phyloP scores from a whole-genome alignment of 768 basidiomycete genomes.

The Coprinellus micaceus region DNA sequence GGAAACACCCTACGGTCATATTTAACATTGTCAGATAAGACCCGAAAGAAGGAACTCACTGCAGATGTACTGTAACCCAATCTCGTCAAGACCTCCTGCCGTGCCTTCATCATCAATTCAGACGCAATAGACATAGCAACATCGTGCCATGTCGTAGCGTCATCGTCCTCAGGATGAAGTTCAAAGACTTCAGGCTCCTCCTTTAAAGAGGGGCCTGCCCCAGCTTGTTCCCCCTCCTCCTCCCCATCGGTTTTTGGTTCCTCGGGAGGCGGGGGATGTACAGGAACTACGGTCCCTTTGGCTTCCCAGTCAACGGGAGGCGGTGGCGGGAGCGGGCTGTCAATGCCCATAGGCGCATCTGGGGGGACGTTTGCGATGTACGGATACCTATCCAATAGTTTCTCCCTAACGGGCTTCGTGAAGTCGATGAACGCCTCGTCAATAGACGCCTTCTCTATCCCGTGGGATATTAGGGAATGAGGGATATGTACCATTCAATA shows the following conservation, averaged over 20 bases:
- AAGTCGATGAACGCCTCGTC: slow-evolving; percentile 97
- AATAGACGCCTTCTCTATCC: slow-evolving; percentile 92
- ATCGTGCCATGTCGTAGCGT: slow-evolving; percentile 78
- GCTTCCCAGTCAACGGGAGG: slow-evolving; percentile 60
- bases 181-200: background rate
- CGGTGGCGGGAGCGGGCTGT: slow-evolving; percentile 74
- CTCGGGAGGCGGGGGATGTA: slow-evolving; percentile 28
- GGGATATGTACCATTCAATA: background rate
- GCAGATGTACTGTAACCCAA: slow-evolving; percentile 95
- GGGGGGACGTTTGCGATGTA: slow-evolving; percentile 68
- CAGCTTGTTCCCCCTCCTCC: background rate
- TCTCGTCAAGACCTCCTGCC: slow-evolving; percentile 60
- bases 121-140: slow-evolving; percentile 86
- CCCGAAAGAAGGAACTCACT: slow-evolving; percentile 40
- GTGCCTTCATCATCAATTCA: slow-evolving; percentile 74
- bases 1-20: slow-evolving; percentile 77
- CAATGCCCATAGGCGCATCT: slow-evolving; percentile 65
- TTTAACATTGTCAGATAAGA: background rate
- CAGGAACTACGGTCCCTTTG: slow-evolving; percentile 61
- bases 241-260: slow-evolving; percentile 19
- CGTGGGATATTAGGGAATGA: no score
- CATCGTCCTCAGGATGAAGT: slow-evolving; percentile 25
- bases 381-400: slow-evolving; percentile 71
- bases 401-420: slow-evolving; percentile 72
- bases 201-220: background rate